phyloP scores from a whole-genome alignment of 2,329 filamentous ascomycete genomes.

The Fusarium piperis region DNA sequence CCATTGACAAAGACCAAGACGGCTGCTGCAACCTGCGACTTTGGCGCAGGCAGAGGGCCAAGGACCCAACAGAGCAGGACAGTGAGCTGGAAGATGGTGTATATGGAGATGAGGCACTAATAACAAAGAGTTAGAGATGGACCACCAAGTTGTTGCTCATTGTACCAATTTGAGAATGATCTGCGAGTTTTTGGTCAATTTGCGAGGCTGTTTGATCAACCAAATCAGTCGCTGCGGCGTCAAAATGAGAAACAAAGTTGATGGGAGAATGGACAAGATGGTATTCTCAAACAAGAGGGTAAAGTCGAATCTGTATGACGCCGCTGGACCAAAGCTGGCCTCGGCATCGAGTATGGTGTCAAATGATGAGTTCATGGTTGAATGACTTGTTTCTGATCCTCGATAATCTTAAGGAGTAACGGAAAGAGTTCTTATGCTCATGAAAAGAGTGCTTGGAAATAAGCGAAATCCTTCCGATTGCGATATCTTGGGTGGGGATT shows the following conservation, averaged over 20 bases:
- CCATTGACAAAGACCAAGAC: constrained; percentile 20
- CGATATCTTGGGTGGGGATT: background rate
- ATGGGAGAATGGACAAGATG: constrained; percentile 13
- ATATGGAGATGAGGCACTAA: constrained; percentile 2
- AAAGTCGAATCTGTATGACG: constrained; percentile 18
- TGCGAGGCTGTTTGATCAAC: constrained; percentile 3
- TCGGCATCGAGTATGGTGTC: background rate
- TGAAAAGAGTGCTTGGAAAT: background rate
- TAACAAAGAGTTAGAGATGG: background rate
- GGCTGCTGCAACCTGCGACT: constrained; percentile 6
- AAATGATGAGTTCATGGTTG: background rate
- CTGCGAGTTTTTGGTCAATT: constrained; percentile 6
- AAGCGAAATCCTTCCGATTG: background rate
- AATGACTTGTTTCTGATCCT: background rate
- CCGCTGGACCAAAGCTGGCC: constrained; percentile 3
- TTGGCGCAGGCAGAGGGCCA: background rate
- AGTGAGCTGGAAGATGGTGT: constrained; percentile 5
- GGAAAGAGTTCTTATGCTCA: background rate
- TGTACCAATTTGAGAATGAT: constrained; percentile 9
- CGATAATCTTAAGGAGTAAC: background rate
- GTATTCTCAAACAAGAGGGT: constrained; percentile 13
- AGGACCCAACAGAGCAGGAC: constrained; percentile 7
- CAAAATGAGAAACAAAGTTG: constrained; percentile 9
- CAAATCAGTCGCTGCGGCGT: constrained; percentile 2
- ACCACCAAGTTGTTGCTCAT: background rate